Evolutionary conservation across 2,329 filamentous ascomycete genomes (phyloP), one percentile per base, ranked within the genome.

Genomic region (Alternaria metachromatica): DNA sequence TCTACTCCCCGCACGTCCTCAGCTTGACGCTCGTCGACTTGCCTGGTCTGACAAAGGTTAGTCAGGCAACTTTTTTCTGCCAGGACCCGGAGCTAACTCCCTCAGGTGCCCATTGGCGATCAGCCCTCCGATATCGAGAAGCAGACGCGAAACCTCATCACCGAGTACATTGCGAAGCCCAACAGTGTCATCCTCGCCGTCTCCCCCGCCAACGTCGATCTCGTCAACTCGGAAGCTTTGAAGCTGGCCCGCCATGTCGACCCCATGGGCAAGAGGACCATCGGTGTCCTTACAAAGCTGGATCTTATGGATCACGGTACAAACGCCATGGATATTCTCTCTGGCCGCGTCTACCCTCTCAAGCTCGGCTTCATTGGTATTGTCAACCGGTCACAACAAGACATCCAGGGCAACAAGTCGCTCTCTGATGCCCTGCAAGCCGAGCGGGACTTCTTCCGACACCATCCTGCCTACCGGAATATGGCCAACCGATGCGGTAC

Each of bases 301-400:
- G 96, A 99, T 79, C 84, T 99, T 62, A 99, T 99, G 96, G 96
- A 99, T 77, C 95, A 99, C 77, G 96, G 96, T 67, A 99, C 96
- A 61, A 98, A 99, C 76, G 96, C 96, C 15, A 86, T 99, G 72
- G 96, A 99, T 76, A 99, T 99, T 72, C 87, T 99, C n/a, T 96
- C 95, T 7, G 96, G 96, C 4, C 90, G 96, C 25, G 96, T 99
- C 4, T 99, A 99, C 80, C 96, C 96, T 9, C 81, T 99, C 72
- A 99, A 98, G 82, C 88, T 99, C 67, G 96, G 96, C 26, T 99
- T 98, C 79, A 98, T 99, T 72, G 96, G 96, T 65, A 94, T 98
- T 15, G 95, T 99, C 75, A 99, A 99, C 82, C 90, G 96, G 68
- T 98, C 96, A 33, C 96, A 99, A 81, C 95, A 98, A 81, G 96